A percentile compares a stretch with the other conserved stretches of the same genome.
These are phyloP conservation scores for Chloranthus sessilifolius DNA, from an alignment of 164 flowering plant species.

Conservation along the genomic window DNA sequence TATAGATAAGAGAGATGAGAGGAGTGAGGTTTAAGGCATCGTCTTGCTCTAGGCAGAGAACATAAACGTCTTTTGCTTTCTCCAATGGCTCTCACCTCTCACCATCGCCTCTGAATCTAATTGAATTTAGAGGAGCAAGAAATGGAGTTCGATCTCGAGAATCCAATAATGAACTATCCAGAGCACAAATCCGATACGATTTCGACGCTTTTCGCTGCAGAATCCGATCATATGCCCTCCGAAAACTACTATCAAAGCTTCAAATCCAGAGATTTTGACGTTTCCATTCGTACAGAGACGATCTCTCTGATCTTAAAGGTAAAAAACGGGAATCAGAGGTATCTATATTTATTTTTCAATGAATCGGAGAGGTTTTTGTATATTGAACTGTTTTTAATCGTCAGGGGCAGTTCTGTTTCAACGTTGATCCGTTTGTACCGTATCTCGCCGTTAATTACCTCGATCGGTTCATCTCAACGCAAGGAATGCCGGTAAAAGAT, in stretches of 20 bases:
- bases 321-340: neutral
- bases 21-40: slow-evolving; percentile 23
- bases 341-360: neutral
- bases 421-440: slow-evolving; percentile 35
- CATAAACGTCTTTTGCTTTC: neutral
- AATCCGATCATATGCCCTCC: slow-evolving; percentile 59
- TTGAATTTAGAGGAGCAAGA: neutral
- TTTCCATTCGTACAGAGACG: slow-evolving; percentile 29
- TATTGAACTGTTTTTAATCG: neutral
- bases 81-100: slow-evolving; percentile 8
- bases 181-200: slow-evolving; percentile 19
- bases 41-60: slow-evolving; percentile 13
- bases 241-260: slow-evolving; percentile 13
- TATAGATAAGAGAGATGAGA: slow-evolving; percentile 8
- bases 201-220: slow-evolving; percentile 36
- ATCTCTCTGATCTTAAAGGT: slow-evolving; percentile 44
- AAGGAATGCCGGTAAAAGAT: slow-evolving; percentile 36
- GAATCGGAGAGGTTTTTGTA: neutral
- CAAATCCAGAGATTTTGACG: slow-evolving; percentile 12
- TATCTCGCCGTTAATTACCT: slow-evolving; percentile 67
- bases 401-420: slow-evolving; percentile 25
- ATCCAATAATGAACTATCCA: slow-evolving; percentile 34
- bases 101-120: neutral
- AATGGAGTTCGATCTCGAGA: slow-evolving; percentile 43
- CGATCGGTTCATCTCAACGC: slow-evolving; percentile 57